Evolutionary conservation across 352 stramenopile genomes (phyloP), one percentile per base, ranked within the genome.

Genomic region (Peronospora farinosa): DNA sequence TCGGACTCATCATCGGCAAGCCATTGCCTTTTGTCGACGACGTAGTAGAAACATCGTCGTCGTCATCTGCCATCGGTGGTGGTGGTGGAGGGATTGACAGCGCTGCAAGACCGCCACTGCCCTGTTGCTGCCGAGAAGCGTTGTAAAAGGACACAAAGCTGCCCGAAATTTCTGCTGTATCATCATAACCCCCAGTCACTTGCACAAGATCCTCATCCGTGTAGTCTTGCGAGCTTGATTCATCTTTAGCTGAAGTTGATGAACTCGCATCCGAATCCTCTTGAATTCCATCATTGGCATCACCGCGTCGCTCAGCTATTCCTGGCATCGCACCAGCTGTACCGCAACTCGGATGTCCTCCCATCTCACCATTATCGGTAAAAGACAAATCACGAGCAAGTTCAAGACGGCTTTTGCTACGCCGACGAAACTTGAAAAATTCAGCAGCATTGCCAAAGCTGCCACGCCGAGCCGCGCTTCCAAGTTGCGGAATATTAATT

Each of bases 141-240:
- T 87, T 77, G 65, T 88, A 90, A 47, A 90, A 89, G 5, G 79
- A 82, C 40, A 88, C 71, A 62, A 92, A 92, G 54, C 74, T 85
- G 16, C 74, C 72, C 28, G 63, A 71, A 12, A 79, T 78, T 63
- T 87, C 75, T 23, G 60, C 57, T 25, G 63, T 70, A 15, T 81
- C 76, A 21, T 84, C 72, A 42, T 86, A 84, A 11, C 78, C 75
- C 25, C 69, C 72, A 16, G 72, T 80, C 27, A 83, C 66, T 35
- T 78, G 72, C 35, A 84, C 62, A 41, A 84, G 54, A 25, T 89
- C 78, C 36, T 86, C 75, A 51, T 82, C 73, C 30, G 72, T 76
- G 47, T 79, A 84, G 16, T 69, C 72, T 23, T 83, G 74, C 23
- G 69, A 80, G 55, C 71, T 81, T 23, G 72, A 83, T 52, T 74